phyloP scores from a whole-genome alignment of 2,329 filamentous ascomycete species.

The Metarhizium guizhouense region DNA sequence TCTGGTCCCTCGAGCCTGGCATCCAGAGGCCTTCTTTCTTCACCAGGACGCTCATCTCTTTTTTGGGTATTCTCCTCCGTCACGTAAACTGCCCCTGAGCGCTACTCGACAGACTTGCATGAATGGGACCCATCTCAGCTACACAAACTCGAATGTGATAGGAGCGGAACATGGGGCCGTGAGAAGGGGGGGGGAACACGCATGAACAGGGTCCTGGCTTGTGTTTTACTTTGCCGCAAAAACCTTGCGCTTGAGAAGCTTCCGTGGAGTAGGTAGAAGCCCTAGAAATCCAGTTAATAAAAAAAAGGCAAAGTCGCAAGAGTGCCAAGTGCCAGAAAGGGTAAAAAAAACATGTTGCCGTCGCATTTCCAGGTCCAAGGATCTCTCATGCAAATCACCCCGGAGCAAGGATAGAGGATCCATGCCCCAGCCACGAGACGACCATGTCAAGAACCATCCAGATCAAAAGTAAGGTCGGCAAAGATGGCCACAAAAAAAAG shows the following conservation, averaged over 20 bases:
- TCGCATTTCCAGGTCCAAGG: background rate
- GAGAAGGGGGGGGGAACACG: background rate
- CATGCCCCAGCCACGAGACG: background rate
- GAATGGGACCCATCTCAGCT: background rate
- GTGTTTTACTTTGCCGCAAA: background rate
- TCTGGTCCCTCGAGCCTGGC: background rate
- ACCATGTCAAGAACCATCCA: background rate
- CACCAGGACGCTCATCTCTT: background rate
- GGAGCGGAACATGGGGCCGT: background rate
- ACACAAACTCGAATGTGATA: background rate
- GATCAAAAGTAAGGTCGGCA: no score
- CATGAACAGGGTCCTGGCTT: no score
- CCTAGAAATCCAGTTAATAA: no score
- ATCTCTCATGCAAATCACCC: background rate
- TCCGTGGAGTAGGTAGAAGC: no score
- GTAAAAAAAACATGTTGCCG: background rate
- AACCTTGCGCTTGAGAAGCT: background rate
- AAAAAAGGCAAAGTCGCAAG: no score
- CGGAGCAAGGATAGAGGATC: background rate
- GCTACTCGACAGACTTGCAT: background rate
- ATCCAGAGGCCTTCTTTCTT: background rate
- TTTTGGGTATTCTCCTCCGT: background rate
- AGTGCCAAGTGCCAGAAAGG: no score
- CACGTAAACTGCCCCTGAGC: background rate
- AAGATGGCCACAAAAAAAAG: background rate